Percentiles rank a stretch among this genome's conserved stretches.
Evolutionary conservation across 257 asterid species (phyloP).

Genomic region (Paraleonurus japonicus): DNA sequence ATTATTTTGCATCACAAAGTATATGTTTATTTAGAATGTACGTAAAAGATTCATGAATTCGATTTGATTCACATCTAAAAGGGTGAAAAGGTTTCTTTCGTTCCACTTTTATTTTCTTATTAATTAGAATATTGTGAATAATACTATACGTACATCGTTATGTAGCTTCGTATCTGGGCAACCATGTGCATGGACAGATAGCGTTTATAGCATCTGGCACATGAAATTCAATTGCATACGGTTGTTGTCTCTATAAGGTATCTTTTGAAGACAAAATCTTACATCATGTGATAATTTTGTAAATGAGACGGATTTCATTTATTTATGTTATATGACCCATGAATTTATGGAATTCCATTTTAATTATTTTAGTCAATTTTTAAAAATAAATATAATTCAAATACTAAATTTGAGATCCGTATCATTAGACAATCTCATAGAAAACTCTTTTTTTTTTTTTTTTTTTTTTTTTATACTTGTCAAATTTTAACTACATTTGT

Average conservation of each 20-base stretch:
- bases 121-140: neutral
- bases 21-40: neutral
- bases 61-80: conserved; percentile 9
- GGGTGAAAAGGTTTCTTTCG: neutral
- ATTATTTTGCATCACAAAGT: neutral
- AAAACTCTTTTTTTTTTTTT: too few species aligned
- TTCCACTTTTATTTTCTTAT: neutral
- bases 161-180: conserved; percentile 13
- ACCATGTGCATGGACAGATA: conserved; percentile 27
- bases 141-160: neutral
- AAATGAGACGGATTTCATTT: too few species aligned
- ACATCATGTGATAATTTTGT: too few species aligned
- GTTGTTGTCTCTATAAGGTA: neutral
- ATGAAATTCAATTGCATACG: conserved; percentile 9
- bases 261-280: too few species aligned
- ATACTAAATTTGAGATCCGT: too few species aligned
- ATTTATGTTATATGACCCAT: too few species aligned
- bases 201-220: neutral
- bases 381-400: too few species aligned
- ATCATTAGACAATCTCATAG: too few species aligned
- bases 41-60: conserved; percentile 16
- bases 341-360: too few species aligned
- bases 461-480: too few species aligned
- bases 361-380: too few species aligned
- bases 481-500: too few species aligned